A percentile compares a stretch with the other conserved stretches of the same genome.
Evolutionary conservation across 2,329 filamentous ascomycete species (phyloP).

Genomic region (Clonostachys byssicola): DNA sequence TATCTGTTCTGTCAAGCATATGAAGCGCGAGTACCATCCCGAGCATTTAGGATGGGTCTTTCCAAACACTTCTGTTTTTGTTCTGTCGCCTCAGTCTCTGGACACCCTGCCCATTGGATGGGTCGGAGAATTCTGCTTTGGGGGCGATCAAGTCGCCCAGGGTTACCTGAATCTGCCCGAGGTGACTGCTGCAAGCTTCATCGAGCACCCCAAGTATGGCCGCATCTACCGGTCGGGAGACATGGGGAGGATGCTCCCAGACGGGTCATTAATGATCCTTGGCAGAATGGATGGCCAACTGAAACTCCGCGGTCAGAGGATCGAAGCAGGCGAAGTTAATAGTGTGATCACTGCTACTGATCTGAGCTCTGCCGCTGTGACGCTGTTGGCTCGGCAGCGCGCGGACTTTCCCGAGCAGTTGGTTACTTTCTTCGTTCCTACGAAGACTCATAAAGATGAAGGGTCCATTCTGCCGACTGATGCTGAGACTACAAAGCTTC

Average conservation of each 20-base stretch:
- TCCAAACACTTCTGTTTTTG: slow-evolving; percentile 70
- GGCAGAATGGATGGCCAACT: slow-evolving; percentile 76
- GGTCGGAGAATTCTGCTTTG: slow-evolving; percentile 82
- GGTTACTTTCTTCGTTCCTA: slow-evolving; percentile 65
- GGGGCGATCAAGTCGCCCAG: slow-evolving; percentile 73
- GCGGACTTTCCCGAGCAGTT: slow-evolving; percentile 45
- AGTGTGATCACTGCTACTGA: slow-evolving; percentile 49
- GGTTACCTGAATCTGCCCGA: slow-evolving; percentile 68
- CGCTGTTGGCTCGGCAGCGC: slow-evolving; percentile 48
- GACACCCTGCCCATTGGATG: slow-evolving; percentile 63
- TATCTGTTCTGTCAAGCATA: slow-evolving; percentile 72
- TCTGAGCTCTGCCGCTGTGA: slow-evolving; percentile 57
- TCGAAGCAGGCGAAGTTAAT: slow-evolving; percentile 76
- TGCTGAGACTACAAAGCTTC: slow-evolving; percentile 21
- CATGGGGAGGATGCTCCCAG: slow-evolving; percentile 71
- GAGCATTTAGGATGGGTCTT: slow-evolving; percentile 76
- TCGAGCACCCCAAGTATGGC: slow-evolving; percentile 64
- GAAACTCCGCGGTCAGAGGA: slow-evolving; percentile 75
- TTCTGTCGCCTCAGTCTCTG: slow-evolving; percentile 43
- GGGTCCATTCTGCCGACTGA: background rate
- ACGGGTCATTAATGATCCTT: slow-evolving; percentile 69
- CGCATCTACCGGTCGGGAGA: slow-evolving; percentile 81
- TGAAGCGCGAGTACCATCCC: slow-evolving; percentile 53
- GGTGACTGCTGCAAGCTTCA: slow-evolving; percentile 62
- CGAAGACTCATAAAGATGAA: background rate